Percentiles rank a stretch among this genome's conserved stretches.
Conservation (phyloP, 1,284 basidiomycete genomes). For the Ceratobasidium sp. region DNA sequence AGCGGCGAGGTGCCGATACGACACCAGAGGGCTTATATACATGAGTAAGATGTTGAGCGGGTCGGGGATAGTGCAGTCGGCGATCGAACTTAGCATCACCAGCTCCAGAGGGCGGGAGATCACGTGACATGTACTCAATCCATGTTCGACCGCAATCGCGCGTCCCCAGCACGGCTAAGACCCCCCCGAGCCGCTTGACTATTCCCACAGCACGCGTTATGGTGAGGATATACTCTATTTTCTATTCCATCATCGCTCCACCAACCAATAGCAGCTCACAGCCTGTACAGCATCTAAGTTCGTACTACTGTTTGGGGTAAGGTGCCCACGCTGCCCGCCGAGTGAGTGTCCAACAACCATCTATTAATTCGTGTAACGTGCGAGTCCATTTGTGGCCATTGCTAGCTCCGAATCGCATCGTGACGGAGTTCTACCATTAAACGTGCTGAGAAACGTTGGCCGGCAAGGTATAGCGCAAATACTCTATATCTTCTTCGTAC, state of each 20-base stretch:
- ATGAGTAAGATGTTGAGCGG: background rate
- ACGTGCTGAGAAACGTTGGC: background rate
- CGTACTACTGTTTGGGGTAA: too few species aligned
- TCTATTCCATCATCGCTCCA: too few species aligned
- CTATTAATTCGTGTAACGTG: too few species aligned
- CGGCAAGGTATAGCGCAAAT: background rate
- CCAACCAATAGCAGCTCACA: too few species aligned
- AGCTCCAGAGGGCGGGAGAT: background rate
- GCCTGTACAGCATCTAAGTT: too few species aligned
- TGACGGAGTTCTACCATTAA: too few species aligned
- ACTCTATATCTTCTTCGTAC: background rate
- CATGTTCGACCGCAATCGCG: background rate
- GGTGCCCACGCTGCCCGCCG: too few species aligned
- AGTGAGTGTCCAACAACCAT: too few species aligned
- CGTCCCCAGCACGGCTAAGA: background rate
- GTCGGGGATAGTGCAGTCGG: background rate
- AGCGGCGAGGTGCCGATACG: background rate
- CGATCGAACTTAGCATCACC: background rate
- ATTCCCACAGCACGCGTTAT: background rate
- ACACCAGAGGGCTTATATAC: background rate
- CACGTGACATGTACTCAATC: background rate
- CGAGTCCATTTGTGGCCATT: too few species aligned
- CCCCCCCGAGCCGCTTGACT: background rate
- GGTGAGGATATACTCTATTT: too few species aligned
- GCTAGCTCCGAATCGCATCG: too few species aligned